A percentile compares a stretch with the other conserved stretches of the same genome.
phyloP scores from a whole-genome alignment of 2,329 filamentous ascomycete species.

The Aureobasidium sp. region DNA sequence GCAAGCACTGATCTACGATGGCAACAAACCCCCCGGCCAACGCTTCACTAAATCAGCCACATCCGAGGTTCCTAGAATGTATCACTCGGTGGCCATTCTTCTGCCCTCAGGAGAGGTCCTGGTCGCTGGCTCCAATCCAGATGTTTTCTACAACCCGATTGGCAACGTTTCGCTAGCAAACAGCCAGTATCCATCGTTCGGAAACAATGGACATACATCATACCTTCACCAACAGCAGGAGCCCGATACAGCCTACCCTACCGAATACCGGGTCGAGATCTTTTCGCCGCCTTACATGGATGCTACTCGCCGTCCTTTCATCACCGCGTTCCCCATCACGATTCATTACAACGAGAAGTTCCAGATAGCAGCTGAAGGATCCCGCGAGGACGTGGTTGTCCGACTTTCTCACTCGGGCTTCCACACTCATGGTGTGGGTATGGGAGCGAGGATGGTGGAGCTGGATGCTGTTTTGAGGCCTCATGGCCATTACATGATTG shows the following conservation, averaged over 20 bases:
- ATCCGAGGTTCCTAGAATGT: slow-evolving; percentile 39
- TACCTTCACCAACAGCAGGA: slow-evolving; percentile 13
- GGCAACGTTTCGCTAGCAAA: slow-evolving; percentile 3
- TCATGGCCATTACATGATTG: slow-evolving; percentile 41
- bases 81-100: slow-evolving; percentile 52
- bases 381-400: slow-evolving; percentile 29
- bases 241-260: slow-evolving; percentile 33
- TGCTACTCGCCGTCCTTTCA: slow-evolving; percentile 39
- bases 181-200: slow-evolving; percentile 34
- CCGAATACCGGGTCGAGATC: slow-evolving; percentile 53
- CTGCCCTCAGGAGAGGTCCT: slow-evolving; percentile 53
- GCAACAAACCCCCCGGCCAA: slow-evolving; percentile 38
- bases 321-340: slow-evolving; percentile 39
- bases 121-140: slow-evolving; percentile 52
- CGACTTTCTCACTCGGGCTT: slow-evolving; percentile 50
- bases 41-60: slow-evolving; percentile 41
- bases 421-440: slow-evolving; percentile 52
- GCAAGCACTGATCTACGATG: slow-evolving; percentile 50
- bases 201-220: slow-evolving; percentile 22
- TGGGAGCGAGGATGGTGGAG: slow-evolving; percentile 50
- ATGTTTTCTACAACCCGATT: slow-evolving; percentile 46
- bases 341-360: slow-evolving; percentile 38
- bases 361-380: slow-evolving; percentile 26
- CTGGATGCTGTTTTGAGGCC: slow-evolving; percentile 35
- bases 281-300: slow-evolving; percentile 52